A percentile compares a stretch with the other conserved stretches of the same genome.
These are phyloP conservation scores for Apiospora marii DNA, from an alignment of 2,329 filamentous ascomycete species.

Conservation along the genomic window DNA sequence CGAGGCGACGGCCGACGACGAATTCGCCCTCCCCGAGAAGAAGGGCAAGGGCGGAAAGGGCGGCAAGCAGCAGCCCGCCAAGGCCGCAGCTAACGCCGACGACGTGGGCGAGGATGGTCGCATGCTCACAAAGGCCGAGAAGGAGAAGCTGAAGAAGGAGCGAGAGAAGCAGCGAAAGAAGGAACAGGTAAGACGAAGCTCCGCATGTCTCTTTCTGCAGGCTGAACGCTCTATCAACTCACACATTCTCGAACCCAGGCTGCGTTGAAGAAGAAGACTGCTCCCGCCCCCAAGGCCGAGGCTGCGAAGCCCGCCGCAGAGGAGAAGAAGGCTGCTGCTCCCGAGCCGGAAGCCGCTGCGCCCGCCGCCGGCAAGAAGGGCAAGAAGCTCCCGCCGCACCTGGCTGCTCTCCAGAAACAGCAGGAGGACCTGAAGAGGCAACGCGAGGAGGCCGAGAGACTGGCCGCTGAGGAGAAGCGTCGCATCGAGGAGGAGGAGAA, in stretches of 20 bases:
- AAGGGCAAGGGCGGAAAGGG: constrained; percentile 69
- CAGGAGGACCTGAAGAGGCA: constrained; percentile 76
- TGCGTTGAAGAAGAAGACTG: constrained; percentile 79
- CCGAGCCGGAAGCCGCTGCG: constrained; percentile 50
- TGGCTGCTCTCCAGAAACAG: constrained; percentile 79
- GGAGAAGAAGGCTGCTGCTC: constrained; percentile 57
- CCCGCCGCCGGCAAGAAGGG: constrained; percentile 73
- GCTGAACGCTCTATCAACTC: not conserved
- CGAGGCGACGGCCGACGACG: constrained; percentile 84
- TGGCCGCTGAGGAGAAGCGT: constrained; percentile 69
- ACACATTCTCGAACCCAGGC: constrained; percentile 59
- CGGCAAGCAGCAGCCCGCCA: constrained; percentile 55
- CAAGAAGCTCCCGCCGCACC: constrained; percentile 85
- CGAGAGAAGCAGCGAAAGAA: constrained; percentile 98
- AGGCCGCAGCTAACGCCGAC: constrained; percentile 57
- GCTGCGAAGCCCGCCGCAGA: constrained; percentile 59
- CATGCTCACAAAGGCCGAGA: constrained; percentile 96
- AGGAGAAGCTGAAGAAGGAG: constrained; percentile 98
- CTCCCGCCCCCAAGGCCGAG: constrained; percentile 62
- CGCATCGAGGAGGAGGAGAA: constrained; percentile 72
- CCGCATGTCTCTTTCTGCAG: not conserved
- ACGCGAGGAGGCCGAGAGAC: constrained; percentile 69
- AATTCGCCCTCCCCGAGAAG: constrained; percentile 85
- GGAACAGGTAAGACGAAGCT: constrained; percentile 75
- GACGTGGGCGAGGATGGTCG: constrained; percentile 66